phyloP scores from a whole-genome alignment of 805 yeast genomes.

The Tetrapisispora arboricola region DNA sequence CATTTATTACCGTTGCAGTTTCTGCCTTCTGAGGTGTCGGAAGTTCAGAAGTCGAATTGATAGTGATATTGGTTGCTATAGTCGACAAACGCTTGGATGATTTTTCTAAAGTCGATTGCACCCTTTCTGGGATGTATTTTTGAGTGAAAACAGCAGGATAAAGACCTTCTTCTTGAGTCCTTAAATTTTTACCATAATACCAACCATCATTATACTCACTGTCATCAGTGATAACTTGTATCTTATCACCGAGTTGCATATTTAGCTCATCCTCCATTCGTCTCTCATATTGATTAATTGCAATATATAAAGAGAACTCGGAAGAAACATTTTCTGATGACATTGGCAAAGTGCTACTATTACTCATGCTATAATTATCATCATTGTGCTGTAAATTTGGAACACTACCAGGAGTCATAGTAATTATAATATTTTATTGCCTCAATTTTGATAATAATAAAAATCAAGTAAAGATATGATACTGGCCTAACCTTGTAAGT shows the following conservation, averaged over 20 bases:
- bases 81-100: conserved; percentile 3
- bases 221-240: conserved; percentile 88
- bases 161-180: conserved; percentile 68
- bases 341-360: background rate
- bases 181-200: conserved; percentile 80
- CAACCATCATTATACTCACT: conserved; percentile 93
- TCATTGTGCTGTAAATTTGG: background rate
- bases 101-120: background rate
- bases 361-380: background rate
- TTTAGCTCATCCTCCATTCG: conserved; percentile 85
- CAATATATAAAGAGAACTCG: conserved; percentile 33
- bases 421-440: background rate
- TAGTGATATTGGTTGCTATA: conserved; percentile 4
- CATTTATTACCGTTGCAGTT: conserved; percentile 11
- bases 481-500: no score
- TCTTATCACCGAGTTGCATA: conserved; percentile 69
- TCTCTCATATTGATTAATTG: conserved; percentile 78
- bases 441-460: no score
- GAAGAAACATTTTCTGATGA: background rate
- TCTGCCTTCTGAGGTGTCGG: conserved; percentile 22
- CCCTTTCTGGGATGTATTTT: conserved; percentile 29
- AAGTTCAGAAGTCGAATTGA: conserved; percentile 9
- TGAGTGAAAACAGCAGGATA: conserved; percentile 88
- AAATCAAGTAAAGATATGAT: no score
- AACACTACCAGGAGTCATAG: background rate